A percentile compares a stretch with the other conserved stretches of the same genome.
Evolutionary conservation across 768 basidiomycete species (phyloP).

Genomic region (Astraeus odoratus): DNA sequence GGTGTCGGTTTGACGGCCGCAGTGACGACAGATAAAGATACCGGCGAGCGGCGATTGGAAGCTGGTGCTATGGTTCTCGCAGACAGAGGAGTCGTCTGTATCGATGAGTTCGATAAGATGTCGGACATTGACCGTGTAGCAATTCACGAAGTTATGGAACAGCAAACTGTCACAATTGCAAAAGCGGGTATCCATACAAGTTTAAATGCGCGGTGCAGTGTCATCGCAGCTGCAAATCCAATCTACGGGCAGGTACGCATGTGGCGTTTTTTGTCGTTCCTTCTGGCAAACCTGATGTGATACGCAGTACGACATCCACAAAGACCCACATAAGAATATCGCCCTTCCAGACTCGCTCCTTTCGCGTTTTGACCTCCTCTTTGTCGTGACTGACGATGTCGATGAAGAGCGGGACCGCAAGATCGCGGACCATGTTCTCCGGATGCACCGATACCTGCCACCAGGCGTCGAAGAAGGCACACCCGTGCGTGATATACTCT

Average conservation of each 20-base stretch:
- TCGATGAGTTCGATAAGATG: slow-evolving; percentile 99
- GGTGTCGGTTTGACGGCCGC: slow-evolving; percentile 99
- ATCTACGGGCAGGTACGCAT: slow-evolving; percentile 87
- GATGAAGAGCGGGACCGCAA: slow-evolving; percentile 88
- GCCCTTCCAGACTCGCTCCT: slow-evolving; percentile 95
- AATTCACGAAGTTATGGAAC: slow-evolving; percentile 99
- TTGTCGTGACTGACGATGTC: slow-evolving; percentile 97
- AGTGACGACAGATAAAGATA: slow-evolving; percentile 97
- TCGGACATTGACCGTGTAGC: slow-evolving; percentile 97
- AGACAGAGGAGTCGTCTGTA: slow-evolving; percentile 97
- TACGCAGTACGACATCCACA: slow-evolving; percentile 95
- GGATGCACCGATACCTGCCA: slow-evolving; percentile 94
- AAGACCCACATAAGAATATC: slow-evolving; percentile 98
- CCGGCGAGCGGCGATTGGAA: slow-evolving; percentile 92
- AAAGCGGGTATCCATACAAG: slow-evolving; percentile 99
- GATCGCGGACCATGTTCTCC: slow-evolving; percentile 96
- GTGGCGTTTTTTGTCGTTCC: neutral
- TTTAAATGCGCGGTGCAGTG: slow-evolving; percentile 95
- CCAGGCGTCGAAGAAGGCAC: slow-evolving; percentile 97
- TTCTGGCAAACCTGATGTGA: neutral
- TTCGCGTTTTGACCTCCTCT: slow-evolving; percentile 97
- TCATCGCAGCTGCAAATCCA: slow-evolving; percentile 96
- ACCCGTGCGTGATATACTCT: slow-evolving; percentile 79
- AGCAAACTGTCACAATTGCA: slow-evolving; percentile 98
- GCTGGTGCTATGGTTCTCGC: slow-evolving; percentile 99